Base-by-base conservation (phyloP, 2,329 filamentous ascomycete species). In the Huntiella savannae region DNA sequence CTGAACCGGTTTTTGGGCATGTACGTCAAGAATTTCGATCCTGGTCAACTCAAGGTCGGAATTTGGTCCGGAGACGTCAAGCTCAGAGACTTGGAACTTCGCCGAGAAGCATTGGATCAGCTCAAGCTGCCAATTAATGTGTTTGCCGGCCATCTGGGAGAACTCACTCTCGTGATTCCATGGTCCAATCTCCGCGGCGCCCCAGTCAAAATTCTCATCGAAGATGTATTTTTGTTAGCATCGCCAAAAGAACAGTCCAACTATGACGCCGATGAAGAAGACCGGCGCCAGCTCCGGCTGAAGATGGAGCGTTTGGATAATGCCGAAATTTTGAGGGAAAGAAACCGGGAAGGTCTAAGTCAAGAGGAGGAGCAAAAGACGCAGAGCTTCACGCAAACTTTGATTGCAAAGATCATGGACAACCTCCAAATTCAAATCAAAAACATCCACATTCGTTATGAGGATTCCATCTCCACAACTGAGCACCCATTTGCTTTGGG, bases 21-120 rank as follows among this genome's bases (percentile, higher is more conserved):
- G 82, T 98, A 98, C 63, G 88, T 99, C 63, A 87, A 93, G 73
- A 96, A 98, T 65, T 98, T 99, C 61, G 91, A 99, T 63, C 85
- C 91, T 46, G 82, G 85, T 57, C 91, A 98, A 68, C 73, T 99
- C 54, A 98, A 98, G 60, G 87, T 98, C 52, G 91, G 92, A 52
- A 98, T 98, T 57, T 98, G 88, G 91, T 93, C 84, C 16, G 91
- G 92, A 56, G 91, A 99, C 67, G 91, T 98, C 57, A 94, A 93
- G 65, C 72, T 99, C 40, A 79, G 79, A 50, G 79, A 98, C 57
- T 78, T 99, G 49, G 83, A 98, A 66, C 73, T 99, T 41, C 84
- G 87, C 47, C 77, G 83, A 49, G 91, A 98, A 69, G 91, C 91
- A 13, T 79, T 99, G 53, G 91, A 99, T 59, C 92, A 98, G 68